Evolutionary conservation across 2,329 filamentous ascomycete genomes (phyloP).

Genomic region (Sarocladiaceae sp.): DNA sequence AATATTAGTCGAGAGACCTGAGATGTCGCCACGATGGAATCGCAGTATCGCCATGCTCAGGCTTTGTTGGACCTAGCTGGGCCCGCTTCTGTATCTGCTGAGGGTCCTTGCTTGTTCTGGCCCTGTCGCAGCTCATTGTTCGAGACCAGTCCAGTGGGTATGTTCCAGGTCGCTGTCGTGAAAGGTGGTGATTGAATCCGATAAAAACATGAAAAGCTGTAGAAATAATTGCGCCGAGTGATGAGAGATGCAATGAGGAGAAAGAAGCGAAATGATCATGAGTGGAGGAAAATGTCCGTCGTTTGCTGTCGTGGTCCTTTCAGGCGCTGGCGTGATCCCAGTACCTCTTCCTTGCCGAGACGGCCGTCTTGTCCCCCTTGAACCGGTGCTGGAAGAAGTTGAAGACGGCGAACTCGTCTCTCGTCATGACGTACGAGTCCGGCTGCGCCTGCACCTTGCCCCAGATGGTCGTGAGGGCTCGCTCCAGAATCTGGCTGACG

Average conservation of each 20-base stretch:
- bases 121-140: too few relatives aligned
- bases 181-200: background rate
- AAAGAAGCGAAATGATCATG: background rate
- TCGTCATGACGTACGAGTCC: conserved; percentile 63
- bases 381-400: conserved; percentile 74
- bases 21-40: too few relatives aligned
- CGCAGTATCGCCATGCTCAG: too few relatives aligned
- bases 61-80: too few relatives aligned
- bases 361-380: conserved; percentile 40
- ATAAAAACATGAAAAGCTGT: background rate
- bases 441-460: conserved; percentile 57
- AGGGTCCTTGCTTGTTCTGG: too few relatives aligned
- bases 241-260: background rate
- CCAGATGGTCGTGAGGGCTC: conserved; percentile 60
- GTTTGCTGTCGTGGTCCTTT: conserved; percentile 10
- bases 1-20: too few relatives aligned
- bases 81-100: too few relatives aligned
- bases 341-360: conserved; percentile 43
- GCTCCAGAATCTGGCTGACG: conserved; percentile 60
- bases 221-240: background rate
- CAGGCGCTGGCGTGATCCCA: conserved; percentile 42
- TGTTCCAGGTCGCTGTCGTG: background rate
- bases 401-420: conserved; percentile 78
- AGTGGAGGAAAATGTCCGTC: too few relatives aligned
- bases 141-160: too few relatives aligned